These are phyloP conservation scores for Coemansia pectinata DNA, from an alignment of 192 early-diverging fungal species.

Conservation along the genomic window DNA sequence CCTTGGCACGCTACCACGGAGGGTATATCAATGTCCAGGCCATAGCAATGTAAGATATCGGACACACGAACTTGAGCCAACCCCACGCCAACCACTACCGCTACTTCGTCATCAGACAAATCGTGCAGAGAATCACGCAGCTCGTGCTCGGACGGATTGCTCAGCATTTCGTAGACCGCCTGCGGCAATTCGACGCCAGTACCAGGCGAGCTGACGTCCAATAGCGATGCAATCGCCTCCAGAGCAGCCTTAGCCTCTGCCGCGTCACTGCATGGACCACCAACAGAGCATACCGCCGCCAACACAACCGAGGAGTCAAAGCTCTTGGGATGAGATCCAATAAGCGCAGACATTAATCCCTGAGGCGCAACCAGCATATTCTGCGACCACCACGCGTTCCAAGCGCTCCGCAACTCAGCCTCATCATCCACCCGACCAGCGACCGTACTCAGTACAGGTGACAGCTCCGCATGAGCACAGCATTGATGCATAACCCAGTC, in stretches of 20 bases:
- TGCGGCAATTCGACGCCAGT: not conserved
- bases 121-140: not conserved
- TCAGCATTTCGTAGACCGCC: not conserved
- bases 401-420: conserved; percentile 12
- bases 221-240: not conserved
- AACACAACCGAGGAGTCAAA: conserved; percentile 20
- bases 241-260: not conserved
- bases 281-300: conserved; percentile 16
- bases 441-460: not conserved
- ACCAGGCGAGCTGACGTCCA: not conserved
- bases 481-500: conserved; percentile 1
- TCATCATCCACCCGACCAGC: not conserved
- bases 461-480: not conserved
- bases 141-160: not conserved
- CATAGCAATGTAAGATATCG: not conserved
- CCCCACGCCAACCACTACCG: not conserved
- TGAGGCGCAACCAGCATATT: conserved; percentile 13
- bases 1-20: conserved; percentile 13
- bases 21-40: conserved; percentile 11
- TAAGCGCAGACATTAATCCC: not conserved
- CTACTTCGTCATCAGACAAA: not conserved
- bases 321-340: not conserved
- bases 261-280: conserved; percentile 14
- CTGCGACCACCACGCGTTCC: conserved; percentile 27
- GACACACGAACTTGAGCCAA: conserved; percentile 4